Conservation (phyloP, 306 rosid genomes). For the Quercus ilex region DNA sequence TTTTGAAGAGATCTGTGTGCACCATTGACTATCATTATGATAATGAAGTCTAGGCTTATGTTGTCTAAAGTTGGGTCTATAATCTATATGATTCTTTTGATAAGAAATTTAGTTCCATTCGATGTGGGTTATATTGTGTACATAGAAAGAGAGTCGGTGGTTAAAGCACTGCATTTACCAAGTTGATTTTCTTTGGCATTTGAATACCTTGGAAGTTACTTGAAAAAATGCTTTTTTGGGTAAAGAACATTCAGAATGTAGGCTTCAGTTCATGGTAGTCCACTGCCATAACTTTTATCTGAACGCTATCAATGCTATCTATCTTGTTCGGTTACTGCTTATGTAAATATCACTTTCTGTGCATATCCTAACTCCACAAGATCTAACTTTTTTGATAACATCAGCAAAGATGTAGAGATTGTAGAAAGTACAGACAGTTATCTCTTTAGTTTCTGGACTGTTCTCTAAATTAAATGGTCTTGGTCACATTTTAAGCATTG, state of each 20-base stretch:
- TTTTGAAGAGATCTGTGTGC: background rate
- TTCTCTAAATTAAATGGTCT: background rate
- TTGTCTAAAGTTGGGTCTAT: background rate
- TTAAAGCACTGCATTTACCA: background rate
- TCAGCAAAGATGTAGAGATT: background rate
- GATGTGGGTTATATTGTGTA: background rate
- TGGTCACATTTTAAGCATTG: background rate
- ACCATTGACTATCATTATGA: background rate
- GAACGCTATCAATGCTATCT: background rate
- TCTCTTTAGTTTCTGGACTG: background rate
- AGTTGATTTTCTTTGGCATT: background rate
- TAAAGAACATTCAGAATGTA: background rate
- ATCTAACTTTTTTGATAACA: background rate
- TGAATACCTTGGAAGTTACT: background rate
- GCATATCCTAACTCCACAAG: background rate
- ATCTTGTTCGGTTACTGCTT: background rate
- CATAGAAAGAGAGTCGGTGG: background rate
- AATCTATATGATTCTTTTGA: background rate
- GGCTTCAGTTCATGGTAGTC: background rate
- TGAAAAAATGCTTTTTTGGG: too few species aligned
- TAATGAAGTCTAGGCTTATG: background rate
- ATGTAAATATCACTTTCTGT: background rate
- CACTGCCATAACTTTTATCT: background rate
- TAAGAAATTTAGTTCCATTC: background rate
- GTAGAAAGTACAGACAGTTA: background rate